Evolutionary conservation across 106 monocot species (phyloP), one percentile per base, ranked within the genome.

Genomic region (Xerophyta viscosa): DNA sequence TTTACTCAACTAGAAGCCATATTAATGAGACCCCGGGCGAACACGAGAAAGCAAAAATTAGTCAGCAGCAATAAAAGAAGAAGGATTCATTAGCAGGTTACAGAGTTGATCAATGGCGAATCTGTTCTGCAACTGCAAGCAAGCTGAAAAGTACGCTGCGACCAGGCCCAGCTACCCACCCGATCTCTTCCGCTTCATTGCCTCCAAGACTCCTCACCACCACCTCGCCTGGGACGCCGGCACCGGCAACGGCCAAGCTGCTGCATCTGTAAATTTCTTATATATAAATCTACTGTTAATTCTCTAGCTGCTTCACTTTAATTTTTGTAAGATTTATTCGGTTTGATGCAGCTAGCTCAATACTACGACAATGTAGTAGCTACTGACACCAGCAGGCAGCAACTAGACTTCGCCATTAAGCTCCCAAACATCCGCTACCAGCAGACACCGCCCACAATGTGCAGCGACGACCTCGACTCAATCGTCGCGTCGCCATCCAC

Each of bases 161-260:
- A 33, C 61, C 2, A 75, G 92, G 43, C 92, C 92, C 11, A 64
- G 46, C 4, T 92, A 87, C 56, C 87, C 92, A 8, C 51, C 65
- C 18, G 83, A 87, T 26, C 68, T 82, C 50, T 87, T 87, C 71
- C 27, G 29, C 0, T 87, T 74, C 80, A 77, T 92, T 56, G 76
- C 87, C 24, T 83, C 86, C 10, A 82, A 79, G 62, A 75, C 72
- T 10, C 65, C 66, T 14, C 48, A 24, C 27, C 73, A 61, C 71
- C 29, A 52, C 43, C 76, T 86, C 22, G 86, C 66, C 13, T 92
- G 92, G 92, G 92, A 92, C 29, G 92, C 70, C 36, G 87, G 80
- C 67, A 92, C 92, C 57, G 92, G 82, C 26, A 87, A 59, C 74
- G 92, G 92, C 26, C 87, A 93, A 56, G 87, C 87, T 11, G 83